Evolutionary conservation across 106 monocot species (phyloP).

Genomic region (Phalaenopsis equestris): DNA sequence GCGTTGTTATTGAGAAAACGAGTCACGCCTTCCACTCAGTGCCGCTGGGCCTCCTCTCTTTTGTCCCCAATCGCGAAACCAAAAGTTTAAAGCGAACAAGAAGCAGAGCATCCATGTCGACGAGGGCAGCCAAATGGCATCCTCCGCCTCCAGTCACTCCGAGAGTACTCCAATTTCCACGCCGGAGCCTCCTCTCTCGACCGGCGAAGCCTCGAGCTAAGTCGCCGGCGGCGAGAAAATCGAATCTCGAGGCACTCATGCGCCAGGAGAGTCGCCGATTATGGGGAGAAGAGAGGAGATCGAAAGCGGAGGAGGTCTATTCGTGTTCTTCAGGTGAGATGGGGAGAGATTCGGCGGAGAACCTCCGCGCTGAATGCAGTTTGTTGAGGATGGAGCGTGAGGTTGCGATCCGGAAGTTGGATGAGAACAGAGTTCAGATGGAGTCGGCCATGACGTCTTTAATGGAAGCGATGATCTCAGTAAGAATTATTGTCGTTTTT

Average conservation of each 20-base stretch:
- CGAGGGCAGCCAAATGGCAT: constrained; percentile 25
- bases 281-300: not conserved
- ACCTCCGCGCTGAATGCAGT: constrained; percentile 64
- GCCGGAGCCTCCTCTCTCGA: constrained; percentile 11
- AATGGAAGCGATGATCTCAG: constrained; percentile 38
- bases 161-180: constrained; percentile 56
- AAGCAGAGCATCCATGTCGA: constrained; percentile 5
- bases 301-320: not conserved
- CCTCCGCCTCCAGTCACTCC: constrained; percentile 45
- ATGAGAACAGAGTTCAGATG: constrained; percentile 25
- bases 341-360: constrained; percentile 15
- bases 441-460: constrained; percentile 37
- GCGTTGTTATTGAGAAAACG: too few species aligned
- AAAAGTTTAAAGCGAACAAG: too few species aligned
- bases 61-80: too few species aligned
- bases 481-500: not conserved
- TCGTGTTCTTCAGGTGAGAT: constrained; percentile 6
- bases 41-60: too few species aligned
- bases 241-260: constrained; percentile 23
- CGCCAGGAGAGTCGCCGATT: constrained; percentile 17
- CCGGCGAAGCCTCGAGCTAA: not conserved
- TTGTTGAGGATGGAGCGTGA: constrained; percentile 51
- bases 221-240: not conserved
- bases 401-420: constrained; percentile 41
- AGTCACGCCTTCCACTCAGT: too few species aligned